Conservation (phyloP, 805 yeast genomes). For the Starmerella tilneyi region DNA sequence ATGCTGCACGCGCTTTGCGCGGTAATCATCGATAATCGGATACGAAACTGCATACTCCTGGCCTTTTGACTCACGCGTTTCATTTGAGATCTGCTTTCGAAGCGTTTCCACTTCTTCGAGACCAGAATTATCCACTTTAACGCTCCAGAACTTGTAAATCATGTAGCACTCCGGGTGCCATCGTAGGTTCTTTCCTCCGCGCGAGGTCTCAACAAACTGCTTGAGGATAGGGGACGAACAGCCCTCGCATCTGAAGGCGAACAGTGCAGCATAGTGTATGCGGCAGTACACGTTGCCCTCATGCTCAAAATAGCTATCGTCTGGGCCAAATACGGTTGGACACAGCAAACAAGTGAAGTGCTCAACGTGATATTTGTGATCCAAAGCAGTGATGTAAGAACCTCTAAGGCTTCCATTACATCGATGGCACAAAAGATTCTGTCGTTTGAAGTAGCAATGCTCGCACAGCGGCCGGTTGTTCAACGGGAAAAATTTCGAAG, state of each 20-base stretch:
- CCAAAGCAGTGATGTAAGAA: constrained; percentile 86
- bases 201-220: constrained; percentile 83
- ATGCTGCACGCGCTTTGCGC: constrained; percentile 15
- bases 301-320: constrained; percentile 87
- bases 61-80: not conserved
- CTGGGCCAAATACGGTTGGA: constrained; percentile 72
- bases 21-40: constrained; percentile 11
- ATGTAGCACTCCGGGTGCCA: constrained; percentile 99
- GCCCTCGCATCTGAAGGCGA: constrained; percentile 87
- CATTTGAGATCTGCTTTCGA: constrained; percentile 9
- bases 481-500: constrained; percentile 79
- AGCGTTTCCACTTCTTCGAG: constrained; percentile 10
- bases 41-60: not conserved
- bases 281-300: constrained; percentile 77
- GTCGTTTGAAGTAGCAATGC: constrained; percentile 77
- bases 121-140: constrained; percentile 44
- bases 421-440: constrained; percentile 73
- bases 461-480: constrained; percentile 70
- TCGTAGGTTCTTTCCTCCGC: constrained; percentile 85
- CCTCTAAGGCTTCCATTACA: constrained; percentile 84
- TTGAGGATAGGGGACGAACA: constrained; percentile 84
- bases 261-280: constrained; percentile 75
- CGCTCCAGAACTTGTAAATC: constrained; percentile 96
- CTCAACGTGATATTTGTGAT: constrained; percentile 84
- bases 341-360: constrained; percentile 91